Base-by-base conservation (phyloP, 306 rosid genomes). In the Mimosa bimucronata region DNA sequence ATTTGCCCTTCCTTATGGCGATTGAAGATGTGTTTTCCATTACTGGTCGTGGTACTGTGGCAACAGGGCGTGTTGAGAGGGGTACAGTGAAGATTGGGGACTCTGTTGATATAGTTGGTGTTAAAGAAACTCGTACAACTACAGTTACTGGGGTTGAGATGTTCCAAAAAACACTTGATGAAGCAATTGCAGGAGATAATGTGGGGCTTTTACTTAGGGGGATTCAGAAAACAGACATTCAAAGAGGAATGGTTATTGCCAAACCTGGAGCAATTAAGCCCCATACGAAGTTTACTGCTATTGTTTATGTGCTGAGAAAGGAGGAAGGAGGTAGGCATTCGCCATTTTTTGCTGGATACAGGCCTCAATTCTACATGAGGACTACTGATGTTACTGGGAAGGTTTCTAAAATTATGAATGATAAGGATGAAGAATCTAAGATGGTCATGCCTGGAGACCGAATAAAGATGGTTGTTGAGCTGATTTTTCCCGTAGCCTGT, bases 371-470 rank as follows among this genome's bases (percentile, higher is more conserved):
- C 73, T 83, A 83, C 69, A 79, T 79, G 83, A 79, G 83, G 74
- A 83, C 86, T 21, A 79, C 83, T 7, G 83, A 83, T 79, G 83
- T 79, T 38, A 74, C 83, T 3, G 83, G 83, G 64, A 79, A 75
- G 75, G 86, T 83, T 48, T 26, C 74, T 2, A 61, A 53, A 11
- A 69, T 79, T 4, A 61, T 9, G 80, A 79, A 83, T 69, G 87
- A 79, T 38, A 48, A 21, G 68, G 87, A 75, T 79, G 87, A 83
- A 75, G 83, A 69, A 18, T 75, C 87, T 1, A 83, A 79, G 70
- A 83, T 83, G 87, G 83, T 83, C 53, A 84, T 84, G 84, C 87
- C 84, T 2, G 77, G 84, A 62, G 87, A 79, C 19, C 41, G 81
- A 4, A 67, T 79, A 58, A 83, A 79, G 83, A 79, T 83, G 75